These are phyloP conservation scores for Musa acuminata DNA, from an alignment of 176 grass and related monocot species.

Conservation along the genomic window DNA sequence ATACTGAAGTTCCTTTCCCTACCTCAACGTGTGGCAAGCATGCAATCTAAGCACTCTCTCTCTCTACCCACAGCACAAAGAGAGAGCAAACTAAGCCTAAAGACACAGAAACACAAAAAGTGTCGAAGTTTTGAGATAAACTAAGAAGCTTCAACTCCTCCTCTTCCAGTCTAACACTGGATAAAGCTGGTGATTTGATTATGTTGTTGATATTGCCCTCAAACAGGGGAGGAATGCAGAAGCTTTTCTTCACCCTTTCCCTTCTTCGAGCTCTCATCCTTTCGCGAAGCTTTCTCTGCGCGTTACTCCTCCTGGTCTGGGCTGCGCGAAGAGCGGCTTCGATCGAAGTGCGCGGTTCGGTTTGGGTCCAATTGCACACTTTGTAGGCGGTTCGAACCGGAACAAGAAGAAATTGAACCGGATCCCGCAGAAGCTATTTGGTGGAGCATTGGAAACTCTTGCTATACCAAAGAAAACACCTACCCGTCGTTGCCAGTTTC, in stretches of 20 bases:
- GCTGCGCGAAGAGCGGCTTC: too few relatives aligned
- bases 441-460: too few relatives aligned
- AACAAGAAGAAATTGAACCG: not conserved
- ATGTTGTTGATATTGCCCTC: not conserved
- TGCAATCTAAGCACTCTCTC: not conserved
- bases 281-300: not conserved
- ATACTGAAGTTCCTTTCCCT: not conserved
- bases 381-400: too few relatives aligned
- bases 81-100: not conserved
- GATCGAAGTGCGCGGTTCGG: not conserved
- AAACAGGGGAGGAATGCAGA: too few relatives aligned
- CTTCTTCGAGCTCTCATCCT: not conserved
- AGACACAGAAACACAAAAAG: not conserved
- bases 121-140: not conserved
- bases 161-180: not conserved
- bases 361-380: not conserved
- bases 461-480: too few relatives aligned
- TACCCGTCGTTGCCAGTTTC: too few relatives aligned
- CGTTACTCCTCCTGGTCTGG: not conserved
- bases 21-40: not conserved
- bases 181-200: not conserved
- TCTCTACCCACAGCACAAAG: not conserved
- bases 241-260: not conserved
- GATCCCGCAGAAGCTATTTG: too few relatives aligned
- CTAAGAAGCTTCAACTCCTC: not conserved